Evolutionary conservation across 441 rosid species (phyloP).

Genomic region (Populus hybrid): DNA sequence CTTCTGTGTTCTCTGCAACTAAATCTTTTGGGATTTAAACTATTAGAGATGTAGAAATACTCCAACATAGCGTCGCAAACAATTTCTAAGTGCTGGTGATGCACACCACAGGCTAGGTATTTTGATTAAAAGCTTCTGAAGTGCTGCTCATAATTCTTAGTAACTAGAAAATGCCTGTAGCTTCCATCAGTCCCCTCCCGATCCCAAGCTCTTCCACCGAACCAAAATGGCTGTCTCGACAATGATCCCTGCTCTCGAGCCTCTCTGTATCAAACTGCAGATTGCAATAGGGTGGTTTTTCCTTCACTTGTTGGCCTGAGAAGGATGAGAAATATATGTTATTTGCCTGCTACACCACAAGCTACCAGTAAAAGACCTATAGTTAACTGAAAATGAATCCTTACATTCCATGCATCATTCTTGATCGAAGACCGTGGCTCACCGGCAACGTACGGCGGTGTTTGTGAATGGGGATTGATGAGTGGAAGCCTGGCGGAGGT

Average conservation of each 20-base stretch:
- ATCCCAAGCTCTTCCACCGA: neutral
- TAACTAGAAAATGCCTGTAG: too few relatives aligned
- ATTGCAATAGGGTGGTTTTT: neutral
- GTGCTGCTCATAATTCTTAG: too few relatives aligned
- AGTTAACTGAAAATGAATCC: constrained; percentile 1
- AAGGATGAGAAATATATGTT: neutral
- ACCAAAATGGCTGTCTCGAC: neutral
- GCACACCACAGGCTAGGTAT: too few relatives aligned
- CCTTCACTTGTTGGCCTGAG: constrained; percentile 25
- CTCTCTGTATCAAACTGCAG: neutral
- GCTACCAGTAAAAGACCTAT: neutral
- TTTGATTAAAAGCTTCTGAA: too few relatives aligned
- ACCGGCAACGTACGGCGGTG: constrained; percentile 16
- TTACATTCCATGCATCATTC: constrained; percentile 29
- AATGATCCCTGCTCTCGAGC: neutral
- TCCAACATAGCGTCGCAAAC: too few relatives aligned
- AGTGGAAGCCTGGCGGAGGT: constrained; percentile 32
- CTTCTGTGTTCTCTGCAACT: too few relatives aligned
- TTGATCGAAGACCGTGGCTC: constrained; percentile 15
- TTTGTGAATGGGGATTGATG: constrained; percentile 24
- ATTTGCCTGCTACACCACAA: neutral
- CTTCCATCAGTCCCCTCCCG: too few relatives aligned
- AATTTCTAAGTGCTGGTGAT: too few relatives aligned
- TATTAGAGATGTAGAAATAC: too few relatives aligned
- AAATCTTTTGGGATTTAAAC: too few relatives aligned